Percentiles rank a stretch among this genome's conserved stretches.
These are phyloP conservation scores for Sarcocystis neurona DNA, from an alignment of 169 alveolate genomes.

Conservation along the genomic window DNA sequence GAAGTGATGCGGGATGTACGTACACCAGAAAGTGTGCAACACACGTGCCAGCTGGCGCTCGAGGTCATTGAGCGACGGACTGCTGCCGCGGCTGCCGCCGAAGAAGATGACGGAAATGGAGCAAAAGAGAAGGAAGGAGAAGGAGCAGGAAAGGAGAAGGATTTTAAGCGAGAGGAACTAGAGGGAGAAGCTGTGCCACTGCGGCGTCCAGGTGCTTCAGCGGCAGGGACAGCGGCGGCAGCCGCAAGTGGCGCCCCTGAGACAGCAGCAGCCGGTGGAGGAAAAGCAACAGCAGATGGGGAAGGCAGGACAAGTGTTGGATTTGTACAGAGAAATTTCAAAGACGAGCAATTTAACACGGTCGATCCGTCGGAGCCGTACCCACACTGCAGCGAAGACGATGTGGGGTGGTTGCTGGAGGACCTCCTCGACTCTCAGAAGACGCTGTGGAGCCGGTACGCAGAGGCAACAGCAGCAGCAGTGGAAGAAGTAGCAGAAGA, in stretches of 20 bases:
- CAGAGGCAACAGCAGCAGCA: too few relatives aligned
- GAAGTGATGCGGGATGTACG: not conserved
- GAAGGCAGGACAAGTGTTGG: too few relatives aligned
- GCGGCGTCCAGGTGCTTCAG: too few relatives aligned
- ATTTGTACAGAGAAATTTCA: not conserved
- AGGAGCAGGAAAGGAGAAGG: too few relatives aligned
- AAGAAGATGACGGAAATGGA: not conserved
- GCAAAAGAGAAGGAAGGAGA: not conserved
- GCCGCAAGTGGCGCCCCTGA: not conserved
- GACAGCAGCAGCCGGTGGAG: not conserved
- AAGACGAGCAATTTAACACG: conserved; percentile 11
- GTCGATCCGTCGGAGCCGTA: conserved; percentile 32
- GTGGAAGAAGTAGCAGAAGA: too few relatives aligned
- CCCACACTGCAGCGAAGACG: conserved; percentile 1
- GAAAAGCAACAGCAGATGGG: not conserved
- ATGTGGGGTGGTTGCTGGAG: not conserved
- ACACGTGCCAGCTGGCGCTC: conserved; percentile 28
- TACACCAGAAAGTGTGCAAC: not conserved
- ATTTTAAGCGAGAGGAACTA: too few relatives aligned
- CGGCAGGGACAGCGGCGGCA: not conserved
- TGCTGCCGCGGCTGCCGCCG: not conserved
- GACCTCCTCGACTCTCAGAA: conserved; percentile 9
- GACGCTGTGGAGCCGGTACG: conserved; percentile 33
- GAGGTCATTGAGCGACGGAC: not conserved
- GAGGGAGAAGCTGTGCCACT: too few relatives aligned